Evolutionary conservation across 306 rosid genomes (phyloP).

Genomic region (Lotus japonicus): DNA sequence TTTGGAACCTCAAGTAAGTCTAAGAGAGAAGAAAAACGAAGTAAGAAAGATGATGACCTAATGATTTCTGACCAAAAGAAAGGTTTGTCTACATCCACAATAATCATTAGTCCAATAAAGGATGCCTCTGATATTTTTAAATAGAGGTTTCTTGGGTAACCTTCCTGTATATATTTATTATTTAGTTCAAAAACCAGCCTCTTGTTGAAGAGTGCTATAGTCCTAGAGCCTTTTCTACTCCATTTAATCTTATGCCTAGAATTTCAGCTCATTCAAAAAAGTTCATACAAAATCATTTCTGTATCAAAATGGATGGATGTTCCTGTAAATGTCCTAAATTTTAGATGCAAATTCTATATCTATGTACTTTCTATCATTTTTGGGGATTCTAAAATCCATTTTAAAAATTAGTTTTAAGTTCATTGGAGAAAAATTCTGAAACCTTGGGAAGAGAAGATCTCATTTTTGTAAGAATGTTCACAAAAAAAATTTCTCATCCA

Average conservation of each 20-base stretch:
- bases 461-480: no score
- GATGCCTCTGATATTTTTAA: constrained; percentile 33
- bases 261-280: no score
- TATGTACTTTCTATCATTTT: no score
- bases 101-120: constrained; percentile 29
- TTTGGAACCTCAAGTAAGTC: constrained; percentile 36
- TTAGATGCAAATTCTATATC: no score
- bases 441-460: no score
- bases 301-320: no score
- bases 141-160: background rate
- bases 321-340: no score
- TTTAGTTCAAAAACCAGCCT: background rate
- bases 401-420: no score
- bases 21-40: constrained; percentile 11
- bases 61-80: constrained; percentile 24
- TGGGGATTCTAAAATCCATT: no score
- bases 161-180: background rate
- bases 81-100: constrained; percentile 33
- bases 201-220: background rate
- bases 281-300: no score
- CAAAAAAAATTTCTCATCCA: no score
- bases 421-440: no score
- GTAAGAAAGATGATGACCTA: constrained; percentile 23
- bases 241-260: background rate
- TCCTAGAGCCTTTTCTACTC: background rate